These are phyloP conservation scores for Aspergillus awamori DNA, from an alignment of 2,329 filamentous ascomycete genomes.

Conservation along the genomic window DNA sequence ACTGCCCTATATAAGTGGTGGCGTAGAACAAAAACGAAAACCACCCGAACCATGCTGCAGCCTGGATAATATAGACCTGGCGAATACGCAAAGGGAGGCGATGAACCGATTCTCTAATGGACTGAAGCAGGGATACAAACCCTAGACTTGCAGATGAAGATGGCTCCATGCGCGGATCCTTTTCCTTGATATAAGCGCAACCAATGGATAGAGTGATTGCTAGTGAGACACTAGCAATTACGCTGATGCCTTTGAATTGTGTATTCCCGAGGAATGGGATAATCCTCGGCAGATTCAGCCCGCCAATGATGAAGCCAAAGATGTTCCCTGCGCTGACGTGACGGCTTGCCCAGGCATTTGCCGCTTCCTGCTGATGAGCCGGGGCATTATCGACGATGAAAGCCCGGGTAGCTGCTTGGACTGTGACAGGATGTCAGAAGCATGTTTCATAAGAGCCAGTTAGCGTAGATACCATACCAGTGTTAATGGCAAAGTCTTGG, in stretches of 20 bases:
- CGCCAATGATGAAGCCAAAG: constrained; percentile 83
- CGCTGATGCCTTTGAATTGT: constrained; percentile 90
- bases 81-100: constrained; percentile 78
- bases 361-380: constrained; percentile 86
- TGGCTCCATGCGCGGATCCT: constrained; percentile 74
- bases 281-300: constrained; percentile 71
- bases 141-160: constrained; percentile 63
- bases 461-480: constrained; percentile 56
- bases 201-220: constrained; percentile 70
- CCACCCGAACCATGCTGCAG: constrained; percentile 90
- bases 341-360: constrained; percentile 90
- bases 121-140: constrained; percentile 74
- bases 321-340: constrained; percentile 87
- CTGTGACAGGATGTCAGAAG: constrained; percentile 40
- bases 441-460: neutral
- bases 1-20: constrained; percentile 87
- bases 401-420: constrained; percentile 86
- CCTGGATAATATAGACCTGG: constrained; percentile 77
- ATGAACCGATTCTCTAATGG: constrained; percentile 73
- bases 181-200: constrained; percentile 69
- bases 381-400: constrained; percentile 94
- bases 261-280: constrained; percentile 79
- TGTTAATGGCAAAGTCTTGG: constrained; percentile 92
- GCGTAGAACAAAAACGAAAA: constrained; percentile 94
- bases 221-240: constrained; percentile 80